phyloP scores from a whole-genome alignment of 345 rosid genomes.

The Geranium rotundifolium region DNA sequence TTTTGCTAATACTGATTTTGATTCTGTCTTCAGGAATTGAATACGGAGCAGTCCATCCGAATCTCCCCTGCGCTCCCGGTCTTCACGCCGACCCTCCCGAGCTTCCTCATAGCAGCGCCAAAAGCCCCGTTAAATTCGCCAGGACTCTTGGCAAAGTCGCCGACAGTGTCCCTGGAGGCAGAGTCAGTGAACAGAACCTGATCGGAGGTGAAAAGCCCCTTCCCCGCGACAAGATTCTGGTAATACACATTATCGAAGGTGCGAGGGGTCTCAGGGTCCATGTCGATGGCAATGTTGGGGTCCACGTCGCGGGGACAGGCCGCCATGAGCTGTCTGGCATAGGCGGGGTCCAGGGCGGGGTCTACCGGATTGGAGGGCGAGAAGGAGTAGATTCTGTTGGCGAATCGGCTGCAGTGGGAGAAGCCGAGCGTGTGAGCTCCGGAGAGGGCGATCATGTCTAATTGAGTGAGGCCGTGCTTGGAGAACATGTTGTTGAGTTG shows the following conservation, averaged over 20 bases:
- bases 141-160: conserved; percentile 41
- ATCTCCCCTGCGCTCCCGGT: conserved; percentile 57
- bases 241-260: conserved; percentile 57
- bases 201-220: conserved; percentile 70
- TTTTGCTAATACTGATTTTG: not conserved
- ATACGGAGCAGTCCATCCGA: conserved; percentile 50
- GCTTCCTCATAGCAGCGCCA: conserved; percentile 51
- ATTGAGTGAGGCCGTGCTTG: conserved; percentile 35
- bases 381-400: conserved; percentile 53
- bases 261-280: conserved; percentile 49
- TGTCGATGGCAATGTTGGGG: conserved; percentile 35
- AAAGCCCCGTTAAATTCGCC: conserved; percentile 55
- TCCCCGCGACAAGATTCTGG: conserved; percentile 58
- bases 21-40: conserved; percentile 28
- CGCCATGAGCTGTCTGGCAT: conserved; percentile 44
- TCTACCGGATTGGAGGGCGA: conserved; percentile 44
- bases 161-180: conserved; percentile 41
- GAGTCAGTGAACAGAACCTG: conserved; percentile 41
- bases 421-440: conserved; percentile 90
- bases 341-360: conserved; percentile 47
- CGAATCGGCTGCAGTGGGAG: conserved; percentile 67
- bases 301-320: conserved; percentile 43
- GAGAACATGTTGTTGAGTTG: conserved; percentile 44
- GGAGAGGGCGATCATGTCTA: conserved; percentile 81
- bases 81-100: conserved; percentile 63